These are phyloP conservation scores for Neofusicoccum sp. DNA, from an alignment of 2,329 filamentous ascomycete genomes.

Conservation along the genomic window DNA sequence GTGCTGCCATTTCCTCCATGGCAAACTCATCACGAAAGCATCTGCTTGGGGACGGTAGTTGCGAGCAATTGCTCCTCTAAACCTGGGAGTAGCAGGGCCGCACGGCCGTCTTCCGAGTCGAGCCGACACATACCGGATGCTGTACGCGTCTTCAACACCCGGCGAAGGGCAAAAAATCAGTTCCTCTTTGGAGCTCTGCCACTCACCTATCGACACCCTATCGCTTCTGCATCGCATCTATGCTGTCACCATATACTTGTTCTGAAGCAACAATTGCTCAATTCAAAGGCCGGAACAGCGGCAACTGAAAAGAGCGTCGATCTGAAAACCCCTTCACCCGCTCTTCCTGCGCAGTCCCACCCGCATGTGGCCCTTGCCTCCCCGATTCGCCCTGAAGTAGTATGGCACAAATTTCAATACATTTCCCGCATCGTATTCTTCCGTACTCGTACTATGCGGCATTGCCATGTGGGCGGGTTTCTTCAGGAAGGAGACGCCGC, in stretches of 20 bases:
- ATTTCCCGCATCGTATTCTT: constrained; percentile 16
- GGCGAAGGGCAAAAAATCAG: constrained; percentile 80
- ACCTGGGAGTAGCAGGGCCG: too few relatives aligned
- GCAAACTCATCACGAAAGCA: too few relatives aligned
- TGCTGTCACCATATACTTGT: not conserved
- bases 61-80: too few relatives aligned
- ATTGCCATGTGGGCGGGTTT: not conserved
- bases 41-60: too few relatives aligned
- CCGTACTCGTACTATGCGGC: not conserved
- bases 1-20: too few relatives aligned
- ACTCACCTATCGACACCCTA: too few relatives aligned
- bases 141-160: constrained; percentile 91
- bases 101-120: not conserved
- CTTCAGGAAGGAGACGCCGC: constrained; percentile 20
- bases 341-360: constrained; percentile 35
- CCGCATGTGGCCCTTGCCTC: constrained; percentile 55
- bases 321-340: not conserved
- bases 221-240: not conserved
- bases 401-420: constrained; percentile 55
- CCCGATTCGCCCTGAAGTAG: constrained; percentile 55
- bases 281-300: constrained; percentile 70
- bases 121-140: constrained; percentile 45
- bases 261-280: constrained; percentile 69
- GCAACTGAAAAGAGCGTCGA: not conserved
- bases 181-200: constrained; percentile 86